A percentile compares a stretch with the other conserved stretches of the same genome.
phyloP scores from a whole-genome alignment of 108 stramenopile species.

The Nitzschia putrida region DNA sequence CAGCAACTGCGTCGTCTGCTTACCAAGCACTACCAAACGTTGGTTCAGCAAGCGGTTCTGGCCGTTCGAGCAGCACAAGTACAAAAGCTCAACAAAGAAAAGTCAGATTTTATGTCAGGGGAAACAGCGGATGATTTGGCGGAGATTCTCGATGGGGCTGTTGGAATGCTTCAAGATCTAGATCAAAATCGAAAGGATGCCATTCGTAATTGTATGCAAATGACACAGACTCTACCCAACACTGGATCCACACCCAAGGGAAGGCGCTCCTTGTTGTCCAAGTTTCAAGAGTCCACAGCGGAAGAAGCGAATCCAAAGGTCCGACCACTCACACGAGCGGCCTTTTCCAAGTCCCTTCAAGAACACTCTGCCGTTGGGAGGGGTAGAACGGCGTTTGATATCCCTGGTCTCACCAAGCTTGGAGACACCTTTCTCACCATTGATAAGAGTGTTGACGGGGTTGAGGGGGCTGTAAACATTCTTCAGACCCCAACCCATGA shows the following conservation, averaged over 20 bases:
- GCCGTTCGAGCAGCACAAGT: constrained; percentile 69
- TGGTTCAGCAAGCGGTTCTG: constrained; percentile 77
- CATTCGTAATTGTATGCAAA: constrained; percentile 72
- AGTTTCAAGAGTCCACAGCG: constrained; percentile 20
- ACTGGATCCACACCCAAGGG: constrained; percentile 3
- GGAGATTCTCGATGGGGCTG: constrained; percentile 77
- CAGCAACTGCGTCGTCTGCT: constrained; percentile 54
- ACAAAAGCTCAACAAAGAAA: constrained; percentile 23
- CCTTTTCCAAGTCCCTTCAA: constrained; percentile 56
- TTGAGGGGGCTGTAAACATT: constrained; percentile 46
- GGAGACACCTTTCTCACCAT: constrained; percentile 73
- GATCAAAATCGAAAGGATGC: constrained; percentile 89
- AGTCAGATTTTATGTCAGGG: constrained; percentile 37
- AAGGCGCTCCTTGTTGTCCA: constrained; percentile 26
- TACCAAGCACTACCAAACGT: constrained; percentile 73
- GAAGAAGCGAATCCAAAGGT: constrained; percentile 14
- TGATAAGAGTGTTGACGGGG: constrained; percentile 67
- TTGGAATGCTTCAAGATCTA: constrained; percentile 87
- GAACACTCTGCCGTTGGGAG: constrained; percentile 32
- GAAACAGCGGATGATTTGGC: constrained; percentile 80
- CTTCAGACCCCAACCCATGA: constrained; percentile 38
- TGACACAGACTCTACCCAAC: constrained; percentile 12
- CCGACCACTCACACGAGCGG: constrained; percentile 74
- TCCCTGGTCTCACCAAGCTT: constrained; percentile 64
- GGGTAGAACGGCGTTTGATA: constrained; percentile 68